Evolutionary conservation across 192 early-diverging fungal species (phyloP).

Genomic region (Rhizophagus clarus): DNA sequence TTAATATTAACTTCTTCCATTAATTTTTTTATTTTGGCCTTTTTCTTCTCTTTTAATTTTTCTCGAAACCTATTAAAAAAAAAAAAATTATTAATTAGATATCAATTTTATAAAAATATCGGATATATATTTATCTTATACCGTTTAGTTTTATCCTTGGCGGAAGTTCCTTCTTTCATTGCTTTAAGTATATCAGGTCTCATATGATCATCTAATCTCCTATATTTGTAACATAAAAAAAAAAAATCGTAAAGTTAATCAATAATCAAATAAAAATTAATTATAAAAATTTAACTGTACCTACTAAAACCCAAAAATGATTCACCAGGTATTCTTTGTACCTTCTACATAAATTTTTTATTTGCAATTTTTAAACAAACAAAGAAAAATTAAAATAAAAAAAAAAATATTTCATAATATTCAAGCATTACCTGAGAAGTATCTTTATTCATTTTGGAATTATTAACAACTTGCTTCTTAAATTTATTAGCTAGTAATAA

Average conservation of each 20-base stretch:
- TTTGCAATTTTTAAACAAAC: neutral
- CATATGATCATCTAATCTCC: slow-evolving; percentile 12
- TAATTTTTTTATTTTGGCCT: slow-evolving; percentile 6
- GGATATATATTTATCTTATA: neutral
- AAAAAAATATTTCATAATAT: neutral
- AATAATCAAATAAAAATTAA: neutral
- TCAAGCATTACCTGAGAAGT: neutral
- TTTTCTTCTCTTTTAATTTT: slow-evolving; percentile 22
- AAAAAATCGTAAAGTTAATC: no score
- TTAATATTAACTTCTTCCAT: slow-evolving; percentile 1
- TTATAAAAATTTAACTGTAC: neutral
- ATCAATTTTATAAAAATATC: neutral
- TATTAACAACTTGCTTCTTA: neutral
- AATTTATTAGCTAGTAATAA: neutral
- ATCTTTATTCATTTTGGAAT: neutral
- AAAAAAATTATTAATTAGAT: neutral
- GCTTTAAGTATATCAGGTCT: slow-evolving; percentile 13
- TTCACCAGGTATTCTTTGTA: neutral
- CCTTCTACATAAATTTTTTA: neutral
- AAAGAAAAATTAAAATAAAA: neutral
- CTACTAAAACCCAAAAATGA: neutral
- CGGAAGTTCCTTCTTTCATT: slow-evolving; percentile 10
- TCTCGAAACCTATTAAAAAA: slow-evolving; percentile 17
- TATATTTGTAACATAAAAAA: neutral
- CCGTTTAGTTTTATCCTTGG: slow-evolving; percentile 19